Base-by-base conservation (phyloP, 805 yeast species). In the Yarrowia sp. region DNA sequence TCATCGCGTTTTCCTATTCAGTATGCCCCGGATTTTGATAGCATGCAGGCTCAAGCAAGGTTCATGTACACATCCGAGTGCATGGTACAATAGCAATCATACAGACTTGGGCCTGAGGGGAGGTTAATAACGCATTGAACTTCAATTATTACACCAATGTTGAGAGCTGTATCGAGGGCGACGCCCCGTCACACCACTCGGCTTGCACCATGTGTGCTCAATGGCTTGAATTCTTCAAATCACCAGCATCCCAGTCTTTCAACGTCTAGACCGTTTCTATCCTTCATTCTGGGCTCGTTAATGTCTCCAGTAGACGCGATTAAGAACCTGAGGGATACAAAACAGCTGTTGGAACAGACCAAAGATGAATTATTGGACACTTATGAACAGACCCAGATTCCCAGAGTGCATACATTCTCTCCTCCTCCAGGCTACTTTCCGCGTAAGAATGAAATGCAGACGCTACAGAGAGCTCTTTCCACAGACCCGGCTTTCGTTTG, bases 401-500 rank as follows among this genome's bases (percentile, higher is more conserved):
- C 72, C 24, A 46, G 70, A 39, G 68, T 61, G 9, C 61, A 70
- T 38, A 70, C 72, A 9, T 70, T 70, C 43, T 36, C 58, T 17
- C 70, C 70, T 20, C 69, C 69, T 15, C 70, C 72, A 8, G 72
- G 72, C 7, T 70, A 69, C 58, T 70, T 66, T 19, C 61, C 53
- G 13, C 53, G 72, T 9, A 46, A 56, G 42, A 53, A 42, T 10
- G 72, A 70, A 33, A 64, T 63, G 53, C 10, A 9, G 15, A 55
- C 61, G 13, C 52, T 70, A 6, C 44, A 47, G 30, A 40, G 67
- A 42, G 60, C 58, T 13, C 53, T 70, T n/a, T 49, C 66, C 8
- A 60, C 70, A 3, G 72, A 70, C n/a, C 72, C 72, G 3, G 53
- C 69, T 3, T 70, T 70, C 44, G 44, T 71, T 7, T 70, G 70